These are phyloP conservation scores for Cylindrodendrum hubeiense DNA, from an alignment of 2,329 filamentous ascomycete genomes.

Conservation along the genomic window DNA sequence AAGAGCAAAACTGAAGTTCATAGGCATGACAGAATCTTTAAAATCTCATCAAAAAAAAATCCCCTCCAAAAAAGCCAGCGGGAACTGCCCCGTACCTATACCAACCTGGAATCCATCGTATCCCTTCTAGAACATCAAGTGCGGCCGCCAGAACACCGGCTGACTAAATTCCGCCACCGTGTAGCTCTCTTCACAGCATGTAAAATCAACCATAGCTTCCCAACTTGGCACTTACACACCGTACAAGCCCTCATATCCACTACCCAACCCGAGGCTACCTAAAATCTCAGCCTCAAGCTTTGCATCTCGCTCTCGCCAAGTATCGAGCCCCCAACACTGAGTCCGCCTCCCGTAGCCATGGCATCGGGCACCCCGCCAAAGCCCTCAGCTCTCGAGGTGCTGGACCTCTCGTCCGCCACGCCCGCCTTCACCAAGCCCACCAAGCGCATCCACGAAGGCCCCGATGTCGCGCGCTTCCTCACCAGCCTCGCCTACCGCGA, in stretches of 20 bases:
- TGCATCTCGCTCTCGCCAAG: background rate
- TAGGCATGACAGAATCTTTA: background rate
- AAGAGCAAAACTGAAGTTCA: background rate
- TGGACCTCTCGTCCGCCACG: conserved; percentile 60
- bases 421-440: conserved; percentile 74
- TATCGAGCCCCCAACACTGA: background rate
- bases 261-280: background rate
- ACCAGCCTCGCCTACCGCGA: conserved; percentile 86
- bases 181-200: background rate
- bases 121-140: background rate
- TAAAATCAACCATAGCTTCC: background rate
- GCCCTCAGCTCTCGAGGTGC: conserved; percentile 55
- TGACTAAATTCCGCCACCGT: conserved; percentile 24
- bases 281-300: background rate
- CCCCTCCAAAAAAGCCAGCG: too few relatives aligned
- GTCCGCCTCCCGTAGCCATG: conserved; percentile 30
- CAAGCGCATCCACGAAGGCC: conserved; percentile 87
- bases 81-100: too few relatives aligned
- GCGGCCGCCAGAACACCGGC: conserved; percentile 2
- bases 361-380: conserved; percentile 35
- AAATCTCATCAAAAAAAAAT: too few relatives aligned
- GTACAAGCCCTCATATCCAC: background rate
- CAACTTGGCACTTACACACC: conserved; percentile 4
- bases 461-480: conserved; percentile 86
- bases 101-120: too few relatives aligned